Percentiles rank a stretch among this genome's conserved stretches.
These are phyloP conservation scores for Chenopodium berlandieri DNA, from an alignment of 148 eudicot genomes.

Conservation along the genomic window DNA sequence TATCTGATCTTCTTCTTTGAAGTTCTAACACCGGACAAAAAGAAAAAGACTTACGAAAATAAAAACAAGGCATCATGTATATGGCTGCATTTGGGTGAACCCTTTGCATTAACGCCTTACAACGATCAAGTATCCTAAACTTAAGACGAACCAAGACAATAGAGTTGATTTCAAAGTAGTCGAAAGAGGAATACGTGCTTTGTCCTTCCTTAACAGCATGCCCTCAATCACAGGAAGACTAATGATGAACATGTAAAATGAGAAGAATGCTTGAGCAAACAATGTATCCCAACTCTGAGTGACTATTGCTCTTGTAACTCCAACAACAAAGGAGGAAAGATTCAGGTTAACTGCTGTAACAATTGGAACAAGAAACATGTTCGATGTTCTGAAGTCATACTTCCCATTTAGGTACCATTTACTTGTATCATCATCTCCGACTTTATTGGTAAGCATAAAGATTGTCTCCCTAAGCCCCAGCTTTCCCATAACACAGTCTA, in stretches of 20 bases:
- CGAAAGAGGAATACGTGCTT: slow-evolving; percentile 42
- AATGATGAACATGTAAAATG: slow-evolving; percentile 38
- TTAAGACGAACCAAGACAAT: slow-evolving; percentile 27
- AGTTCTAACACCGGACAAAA: no score
- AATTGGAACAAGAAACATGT: slow-evolving; percentile 47
- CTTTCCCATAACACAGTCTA: slow-evolving; percentile 41
- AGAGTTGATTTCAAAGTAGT: slow-evolving; percentile 25
- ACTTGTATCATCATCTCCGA: slow-evolving; percentile 40
- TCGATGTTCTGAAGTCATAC: slow-evolving; percentile 56
- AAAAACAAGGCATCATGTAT: neutral
- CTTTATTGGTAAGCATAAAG: slow-evolving; percentile 66
- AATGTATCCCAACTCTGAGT: slow-evolving; percentile 23
- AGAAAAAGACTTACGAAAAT: neutral
- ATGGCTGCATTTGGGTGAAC: neutral
- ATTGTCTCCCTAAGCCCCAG: slow-evolving; percentile 42
- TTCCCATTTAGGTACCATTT: slow-evolving; percentile 46
- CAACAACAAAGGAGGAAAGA: slow-evolving; percentile 38
- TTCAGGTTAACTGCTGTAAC: slow-evolving; percentile 44
- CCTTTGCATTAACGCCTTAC: neutral
- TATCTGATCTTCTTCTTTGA: no score
- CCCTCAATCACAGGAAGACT: slow-evolving; percentile 60
- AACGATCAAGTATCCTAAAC: slow-evolving; percentile 29
- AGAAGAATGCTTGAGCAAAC: slow-evolving; percentile 47
- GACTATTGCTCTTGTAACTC: slow-evolving; percentile 26
- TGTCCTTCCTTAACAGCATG: slow-evolving; percentile 61